Percentiles rank a stretch among this genome's conserved stretches.
These are phyloP conservation scores for Trichoderma sp. DNA, from an alignment of 2,329 filamentous ascomycete species.

Conservation along the genomic window DNA sequence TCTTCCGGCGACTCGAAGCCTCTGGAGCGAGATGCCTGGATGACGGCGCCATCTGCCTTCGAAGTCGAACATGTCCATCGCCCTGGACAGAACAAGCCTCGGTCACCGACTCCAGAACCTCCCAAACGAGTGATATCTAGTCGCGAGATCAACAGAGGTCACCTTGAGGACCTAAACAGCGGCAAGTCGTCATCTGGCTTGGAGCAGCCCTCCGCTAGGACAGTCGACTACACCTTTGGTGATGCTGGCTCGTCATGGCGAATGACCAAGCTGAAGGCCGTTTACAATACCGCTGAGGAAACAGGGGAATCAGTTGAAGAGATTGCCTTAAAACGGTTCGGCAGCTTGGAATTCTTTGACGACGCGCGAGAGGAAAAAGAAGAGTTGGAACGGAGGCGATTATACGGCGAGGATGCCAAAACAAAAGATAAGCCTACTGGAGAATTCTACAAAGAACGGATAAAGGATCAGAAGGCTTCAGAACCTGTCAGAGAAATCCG, in stretches of 20 bases:
- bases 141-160: conserved; percentile 73
- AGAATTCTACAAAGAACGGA: conserved; percentile 79
- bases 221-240: conserved; percentile 79
- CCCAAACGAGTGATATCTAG: conserved; percentile 73
- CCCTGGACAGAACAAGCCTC: conserved; percentile 52
- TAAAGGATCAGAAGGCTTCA: conserved; percentile 52
- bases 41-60: conserved; percentile 81
- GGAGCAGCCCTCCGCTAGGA: conserved; percentile 49
- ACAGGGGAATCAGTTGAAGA: conserved; percentile 74
- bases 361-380: conserved; percentile 89
- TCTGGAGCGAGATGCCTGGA: conserved; percentile 83
- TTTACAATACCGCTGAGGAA: conserved; percentile 78
- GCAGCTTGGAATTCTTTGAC: conserved; percentile 81
- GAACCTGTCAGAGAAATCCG: conserved; percentile 35
- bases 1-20: conserved; percentile 34
- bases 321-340: conserved; percentile 79
- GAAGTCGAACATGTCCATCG: conserved; percentile 81
- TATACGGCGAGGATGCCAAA: conserved; percentile 83
- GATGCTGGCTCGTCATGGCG: conserved; percentile 91
- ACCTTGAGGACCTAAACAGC: conserved; percentile 60
- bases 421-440: conserved; percentile 86
- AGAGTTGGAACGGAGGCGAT: conserved; percentile 80
- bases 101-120: conserved; percentile 45
- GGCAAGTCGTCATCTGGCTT: conserved; percentile 38
- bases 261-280: conserved; percentile 89